Evolutionary conservation across 768 basidiomycete genomes (phyloP).

Genomic region (Mycena venus): DNA sequence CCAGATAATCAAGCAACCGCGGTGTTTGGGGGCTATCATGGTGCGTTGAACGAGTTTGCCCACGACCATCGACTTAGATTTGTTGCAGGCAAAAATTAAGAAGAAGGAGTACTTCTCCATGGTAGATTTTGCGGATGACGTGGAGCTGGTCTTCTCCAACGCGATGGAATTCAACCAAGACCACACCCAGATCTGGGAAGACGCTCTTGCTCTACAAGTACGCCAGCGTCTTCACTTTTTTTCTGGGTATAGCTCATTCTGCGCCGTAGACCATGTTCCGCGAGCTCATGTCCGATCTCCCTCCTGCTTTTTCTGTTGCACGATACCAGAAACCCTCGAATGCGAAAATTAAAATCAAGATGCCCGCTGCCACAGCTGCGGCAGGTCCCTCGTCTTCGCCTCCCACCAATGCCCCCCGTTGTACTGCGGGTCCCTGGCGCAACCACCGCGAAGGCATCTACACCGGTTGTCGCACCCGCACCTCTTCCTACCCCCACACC

Average conservation of each 20-base stretch:
- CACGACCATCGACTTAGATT: conserved; percentile 13
- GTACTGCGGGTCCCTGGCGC: conserved; percentile 54
- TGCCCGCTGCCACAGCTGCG: conserved; percentile 59
- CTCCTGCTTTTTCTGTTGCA: conserved; percentile 72
- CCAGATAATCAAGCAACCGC: conserved; percentile 81
- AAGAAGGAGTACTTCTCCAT: conserved; percentile 80
- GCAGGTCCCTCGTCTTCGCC: conserved; percentile 38
- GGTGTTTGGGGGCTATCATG: conserved; percentile 82
- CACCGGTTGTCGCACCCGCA: conserved; percentile 34
- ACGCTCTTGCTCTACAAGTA: conserved; percentile 77
- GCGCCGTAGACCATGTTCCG: conserved; percentile 75
- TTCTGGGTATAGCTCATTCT: conserved; percentile 27
- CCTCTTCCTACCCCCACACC: conserved; percentile 41
- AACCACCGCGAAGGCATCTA: conserved; percentile 34
- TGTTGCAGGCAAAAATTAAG: conserved; percentile 81
- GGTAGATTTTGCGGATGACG: conserved; percentile 85
- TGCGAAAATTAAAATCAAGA: conserved; percentile 81
- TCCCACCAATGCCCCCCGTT: conserved; percentile 39
- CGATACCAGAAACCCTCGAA: conserved; percentile 69
- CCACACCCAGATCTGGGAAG: conserved; percentile 86
- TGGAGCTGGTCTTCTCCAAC: conserved; percentile 92
- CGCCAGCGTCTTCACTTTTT: conserved; percentile 1
- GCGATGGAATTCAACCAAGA: conserved; percentile 92
- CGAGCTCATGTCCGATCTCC: conserved; percentile 83
- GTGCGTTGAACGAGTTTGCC: conserved; percentile 58